phyloP scores from a whole-genome alignment of 176 grass and related monocot species.

The Bolboschoenus planiculmis region DNA sequence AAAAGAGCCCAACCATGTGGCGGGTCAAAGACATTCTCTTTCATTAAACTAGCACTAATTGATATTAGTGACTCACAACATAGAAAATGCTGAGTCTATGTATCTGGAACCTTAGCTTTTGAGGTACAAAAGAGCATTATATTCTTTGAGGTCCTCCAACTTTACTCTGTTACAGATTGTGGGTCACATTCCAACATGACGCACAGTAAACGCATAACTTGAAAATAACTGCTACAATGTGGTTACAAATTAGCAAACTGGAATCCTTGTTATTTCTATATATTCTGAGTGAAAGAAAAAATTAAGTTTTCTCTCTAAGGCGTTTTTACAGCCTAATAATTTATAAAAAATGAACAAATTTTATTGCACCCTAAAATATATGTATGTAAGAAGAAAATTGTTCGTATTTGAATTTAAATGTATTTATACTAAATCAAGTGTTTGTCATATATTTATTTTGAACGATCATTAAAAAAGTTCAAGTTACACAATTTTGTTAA shows the following conservation, averaged over 20 bases:
- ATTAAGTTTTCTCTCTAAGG: no score
- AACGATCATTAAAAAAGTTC: no score
- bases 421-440: no score
- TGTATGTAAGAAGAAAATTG: no score
- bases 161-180: neutral
- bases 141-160: neutral
- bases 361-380: no score
- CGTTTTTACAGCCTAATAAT: no score
- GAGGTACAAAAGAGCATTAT: slow-evolving; percentile 3
- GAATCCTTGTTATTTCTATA: neutral
- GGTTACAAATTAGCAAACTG: neutral
- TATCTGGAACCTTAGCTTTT: neutral
- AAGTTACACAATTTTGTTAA: no score
- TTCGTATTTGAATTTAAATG: no score
- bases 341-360: no score
- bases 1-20: neutral
- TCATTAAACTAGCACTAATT: neutral
- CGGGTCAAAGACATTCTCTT: neutral
- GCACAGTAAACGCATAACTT: neutral
- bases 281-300: no score
- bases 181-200: neutral
- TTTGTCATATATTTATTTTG: no score
- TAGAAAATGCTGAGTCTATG: neutral
- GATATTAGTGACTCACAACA: neutral
- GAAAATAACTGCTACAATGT: neutral